Conservation (phyloP, 768 basidiomycete species). For the Suillus luteus region DNA sequence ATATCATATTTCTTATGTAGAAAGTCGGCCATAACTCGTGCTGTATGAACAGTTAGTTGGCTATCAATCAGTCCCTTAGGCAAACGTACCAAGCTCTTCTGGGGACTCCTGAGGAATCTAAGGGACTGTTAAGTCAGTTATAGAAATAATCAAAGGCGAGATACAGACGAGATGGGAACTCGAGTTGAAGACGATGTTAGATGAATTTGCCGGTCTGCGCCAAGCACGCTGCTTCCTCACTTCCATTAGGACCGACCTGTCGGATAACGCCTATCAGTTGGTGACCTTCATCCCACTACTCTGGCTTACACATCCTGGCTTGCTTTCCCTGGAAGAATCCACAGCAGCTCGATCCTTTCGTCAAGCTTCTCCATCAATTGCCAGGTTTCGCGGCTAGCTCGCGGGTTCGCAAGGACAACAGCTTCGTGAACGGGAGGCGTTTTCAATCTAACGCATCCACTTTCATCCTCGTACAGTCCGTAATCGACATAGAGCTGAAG, state of each 20-base stretch:
- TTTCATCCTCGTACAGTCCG: constrained; percentile 42
- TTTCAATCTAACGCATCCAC: constrained; percentile 56
- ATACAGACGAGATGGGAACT: constrained; percentile 31
- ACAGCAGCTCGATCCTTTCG: constrained; percentile 27
- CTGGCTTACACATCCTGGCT: constrained; percentile 13
- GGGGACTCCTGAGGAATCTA: constrained; percentile 35
- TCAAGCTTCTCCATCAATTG: constrained; percentile 29
- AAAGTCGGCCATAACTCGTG: not conserved
- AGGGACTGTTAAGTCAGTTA: not conserved
- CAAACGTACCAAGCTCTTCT: constrained; percentile 28
- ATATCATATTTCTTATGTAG: not conserved
- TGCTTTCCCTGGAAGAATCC: constrained; percentile 27
- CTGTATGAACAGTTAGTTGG: not conserved
- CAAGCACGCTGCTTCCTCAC: constrained; percentile 25
- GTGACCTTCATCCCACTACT: not conserved
- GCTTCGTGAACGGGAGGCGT: constrained; percentile 69
- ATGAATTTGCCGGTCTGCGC: constrained; percentile 31
- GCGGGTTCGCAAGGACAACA: constrained; percentile 53
- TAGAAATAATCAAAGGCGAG: not conserved
- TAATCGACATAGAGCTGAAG: constrained; percentile 64
- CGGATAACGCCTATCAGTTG: not conserved
- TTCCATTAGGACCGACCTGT: constrained; percentile 19
- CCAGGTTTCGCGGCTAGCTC: constrained; percentile 28
- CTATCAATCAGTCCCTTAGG: not conserved
- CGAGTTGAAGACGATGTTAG: constrained; percentile 30